These are phyloP conservation scores for Cladophialophora carrionii DNA, from an alignment of 2,329 filamentous ascomycete genomes.

Conservation along the genomic window DNA sequence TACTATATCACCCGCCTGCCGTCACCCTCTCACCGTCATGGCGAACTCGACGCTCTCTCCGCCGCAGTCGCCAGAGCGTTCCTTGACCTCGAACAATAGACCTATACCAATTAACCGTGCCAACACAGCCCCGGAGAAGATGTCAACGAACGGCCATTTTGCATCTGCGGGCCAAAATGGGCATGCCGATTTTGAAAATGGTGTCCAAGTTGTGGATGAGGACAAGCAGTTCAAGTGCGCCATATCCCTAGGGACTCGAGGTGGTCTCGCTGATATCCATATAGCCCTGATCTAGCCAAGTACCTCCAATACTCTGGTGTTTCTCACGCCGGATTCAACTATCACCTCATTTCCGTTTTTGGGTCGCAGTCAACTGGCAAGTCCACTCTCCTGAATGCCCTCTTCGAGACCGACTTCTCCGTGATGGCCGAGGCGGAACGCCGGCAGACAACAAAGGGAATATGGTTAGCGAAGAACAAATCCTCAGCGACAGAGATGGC, in stretches of 20 bases:
- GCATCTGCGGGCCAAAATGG: slow-evolving; percentile 47
- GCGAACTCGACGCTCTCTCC: slow-evolving; percentile 32
- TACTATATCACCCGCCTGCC: slow-evolving; percentile 19
- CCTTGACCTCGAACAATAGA: slow-evolving; percentile 25
- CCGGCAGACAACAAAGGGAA: slow-evolving; percentile 96
- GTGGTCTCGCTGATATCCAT: slow-evolving; percentile 25
- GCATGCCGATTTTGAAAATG: slow-evolving; percentile 72
- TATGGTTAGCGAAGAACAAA: slow-evolving; percentile 99
- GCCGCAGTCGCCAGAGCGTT: slow-evolving; percentile 26
- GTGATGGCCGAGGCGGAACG: slow-evolving; percentile 96
- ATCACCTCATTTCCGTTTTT: slow-evolving; percentile 98
- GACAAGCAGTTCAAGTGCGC: slow-evolving; percentile 91
- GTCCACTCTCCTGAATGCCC: slow-evolving; percentile 91
- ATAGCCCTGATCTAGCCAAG: slow-evolving; percentile 72
- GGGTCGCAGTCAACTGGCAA: slow-evolving; percentile 98
- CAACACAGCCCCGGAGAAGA: slow-evolving; percentile 43
- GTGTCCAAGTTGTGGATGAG: slow-evolving; percentile 95
- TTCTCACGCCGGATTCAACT: slow-evolving; percentile 92
- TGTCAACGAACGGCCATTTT: slow-evolving; percentile 53
- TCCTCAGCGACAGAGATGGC: slow-evolving; percentile 65
- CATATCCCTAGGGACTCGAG: background rate
- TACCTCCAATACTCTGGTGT: slow-evolving; percentile 82
- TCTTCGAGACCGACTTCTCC: slow-evolving; percentile 94
- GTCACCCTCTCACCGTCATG: slow-evolving; percentile 30
- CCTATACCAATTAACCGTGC: slow-evolving; percentile 30